Evolutionary conservation across 257 asterid species (phyloP).

Genomic region (Salvia hispanica): DNA sequence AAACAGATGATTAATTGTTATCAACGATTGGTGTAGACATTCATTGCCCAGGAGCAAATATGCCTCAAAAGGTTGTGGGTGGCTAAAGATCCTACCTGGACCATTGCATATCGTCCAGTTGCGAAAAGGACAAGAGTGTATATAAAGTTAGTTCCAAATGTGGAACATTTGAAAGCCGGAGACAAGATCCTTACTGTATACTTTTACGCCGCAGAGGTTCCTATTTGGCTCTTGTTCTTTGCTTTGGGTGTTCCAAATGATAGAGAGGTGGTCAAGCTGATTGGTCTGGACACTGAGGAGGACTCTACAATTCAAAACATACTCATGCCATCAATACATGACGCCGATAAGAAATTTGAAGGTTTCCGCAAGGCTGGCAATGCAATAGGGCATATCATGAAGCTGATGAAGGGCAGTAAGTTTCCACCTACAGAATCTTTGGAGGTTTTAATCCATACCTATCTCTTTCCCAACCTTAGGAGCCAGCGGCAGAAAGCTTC

Average conservation of each 20-base stretch:
- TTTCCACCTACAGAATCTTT: slow-evolving; percentile 78
- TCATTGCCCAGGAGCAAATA: slow-evolving; percentile 91
- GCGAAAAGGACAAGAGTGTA: slow-evolving; percentile 58
- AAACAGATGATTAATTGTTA: not conserved
- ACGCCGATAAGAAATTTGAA: slow-evolving; percentile 63
- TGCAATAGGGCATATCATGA: slow-evolving; percentile 47
- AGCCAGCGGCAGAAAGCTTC: slow-evolving; percentile 68
- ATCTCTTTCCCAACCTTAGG: slow-evolving; percentile 65
- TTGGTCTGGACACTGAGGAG: slow-evolving; percentile 51
- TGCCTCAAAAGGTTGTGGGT: slow-evolving; percentile 82
- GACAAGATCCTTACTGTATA: slow-evolving; percentile 63
- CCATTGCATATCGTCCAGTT: slow-evolving; percentile 60
- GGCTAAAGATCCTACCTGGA: slow-evolving; percentile 62
- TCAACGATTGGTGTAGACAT: slow-evolving; percentile 60
- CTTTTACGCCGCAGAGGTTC: slow-evolving; percentile 65
- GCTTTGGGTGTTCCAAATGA: slow-evolving; percentile 82
- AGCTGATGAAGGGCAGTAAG: slow-evolving; percentile 48
- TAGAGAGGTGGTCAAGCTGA: slow-evolving; percentile 60
- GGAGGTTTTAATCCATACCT: slow-evolving; percentile 60
- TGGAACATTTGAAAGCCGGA: slow-evolving; percentile 56
- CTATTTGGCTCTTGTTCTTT: slow-evolving; percentile 81
- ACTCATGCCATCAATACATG: slow-evolving; percentile 68
- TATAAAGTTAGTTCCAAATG: slow-evolving; percentile 60
- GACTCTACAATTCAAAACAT: slow-evolving; percentile 50
- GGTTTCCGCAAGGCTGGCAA: slow-evolving; percentile 60